phyloP scores from a whole-genome alignment of 2,329 filamentous ascomycete genomes.

The Xylariaceae sp. region DNA sequence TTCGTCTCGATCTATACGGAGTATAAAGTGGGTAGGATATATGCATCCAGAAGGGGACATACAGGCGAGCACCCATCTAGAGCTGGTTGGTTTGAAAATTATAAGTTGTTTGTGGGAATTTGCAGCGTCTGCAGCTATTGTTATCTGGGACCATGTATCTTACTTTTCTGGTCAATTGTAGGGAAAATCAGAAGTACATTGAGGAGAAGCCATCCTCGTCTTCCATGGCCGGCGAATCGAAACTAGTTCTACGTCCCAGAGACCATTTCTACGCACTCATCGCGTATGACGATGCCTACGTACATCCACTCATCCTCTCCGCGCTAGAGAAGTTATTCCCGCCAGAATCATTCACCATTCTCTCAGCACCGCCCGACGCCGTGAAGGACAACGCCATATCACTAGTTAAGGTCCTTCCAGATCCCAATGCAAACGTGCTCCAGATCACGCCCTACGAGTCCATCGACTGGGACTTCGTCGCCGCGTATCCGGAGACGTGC shows the following conservation, averaged over 20 bases:
- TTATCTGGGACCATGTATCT: conserved; percentile 27
- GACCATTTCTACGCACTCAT: conserved; percentile 72
- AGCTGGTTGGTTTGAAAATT: conserved; percentile 5
- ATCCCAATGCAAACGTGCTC: conserved; percentile 60
- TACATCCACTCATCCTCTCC: conserved; percentile 81
- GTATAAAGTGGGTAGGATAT: conserved; percentile 10
- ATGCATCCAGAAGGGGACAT: neutral
- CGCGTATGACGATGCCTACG: conserved; percentile 86
- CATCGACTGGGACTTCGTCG: conserved; percentile 81
- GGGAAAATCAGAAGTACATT: conserved; percentile 30
- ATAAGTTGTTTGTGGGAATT: conserved; percentile 5
- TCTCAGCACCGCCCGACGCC: conserved; percentile 50
- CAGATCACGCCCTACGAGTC: conserved; percentile 88
- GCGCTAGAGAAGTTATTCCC: conserved; percentile 73
- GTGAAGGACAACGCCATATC: conserved; percentile 35
- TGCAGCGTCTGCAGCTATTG: neutral
- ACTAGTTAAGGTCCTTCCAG: conserved; percentile 47
- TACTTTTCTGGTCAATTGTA: conserved; percentile 31
- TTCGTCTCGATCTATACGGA: neutral
- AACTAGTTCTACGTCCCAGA: conserved; percentile 34
- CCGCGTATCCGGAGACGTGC: conserved; percentile 64
- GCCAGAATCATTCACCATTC: conserved; percentile 58
- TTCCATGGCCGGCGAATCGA: conserved; percentile 23
- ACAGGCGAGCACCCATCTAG: conserved; percentile 2
- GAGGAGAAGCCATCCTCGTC: conserved; percentile 26